Percentiles rank a stretch among this genome's conserved stretches.
These are phyloP conservation scores for Mercurialis annua DNA, from an alignment of 345 rosid species.

Conservation along the genomic window DNA sequence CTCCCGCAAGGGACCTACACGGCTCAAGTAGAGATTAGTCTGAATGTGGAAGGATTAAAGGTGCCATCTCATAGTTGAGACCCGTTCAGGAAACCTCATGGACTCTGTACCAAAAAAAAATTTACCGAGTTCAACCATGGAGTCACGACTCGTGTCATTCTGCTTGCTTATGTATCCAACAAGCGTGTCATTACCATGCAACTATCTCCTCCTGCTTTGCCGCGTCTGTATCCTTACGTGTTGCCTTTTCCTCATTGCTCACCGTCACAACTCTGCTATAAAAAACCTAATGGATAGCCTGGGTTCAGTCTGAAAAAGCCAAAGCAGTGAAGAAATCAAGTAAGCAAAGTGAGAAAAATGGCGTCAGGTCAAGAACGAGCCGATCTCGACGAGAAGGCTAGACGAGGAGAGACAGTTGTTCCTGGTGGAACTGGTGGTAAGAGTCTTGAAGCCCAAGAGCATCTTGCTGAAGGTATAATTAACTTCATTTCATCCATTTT, in stretches of 20 bases:
- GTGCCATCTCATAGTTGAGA: too few relatives aligned
- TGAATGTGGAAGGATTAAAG: too few relatives aligned
- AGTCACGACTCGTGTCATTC: not conserved
- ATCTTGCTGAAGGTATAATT: conserved; percentile 68
- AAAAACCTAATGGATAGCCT: not conserved
- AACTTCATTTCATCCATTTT: too few relatives aligned
- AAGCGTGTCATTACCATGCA: conserved; percentile 29
- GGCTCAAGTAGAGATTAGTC: too few relatives aligned
- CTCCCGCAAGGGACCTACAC: too few relatives aligned
- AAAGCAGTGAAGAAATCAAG: too few relatives aligned
- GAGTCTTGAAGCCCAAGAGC: conserved; percentile 82
- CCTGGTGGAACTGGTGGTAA: conserved; percentile 89
- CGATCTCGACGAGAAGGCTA: conserved; percentile 63
- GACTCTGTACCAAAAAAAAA: too few relatives aligned
- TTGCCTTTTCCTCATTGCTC: conserved; percentile 8
- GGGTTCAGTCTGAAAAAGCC: too few relatives aligned
- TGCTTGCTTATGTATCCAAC: conserved; percentile 2
- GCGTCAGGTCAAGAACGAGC: conserved; percentile 21
- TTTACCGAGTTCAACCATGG: not conserved
- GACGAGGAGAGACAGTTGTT: conserved; percentile 71
- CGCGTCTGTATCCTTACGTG: conserved; percentile 22
- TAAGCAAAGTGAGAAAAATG: not conserved
- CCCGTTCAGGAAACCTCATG: too few relatives aligned
- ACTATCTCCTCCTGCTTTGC: conserved; percentile 10
- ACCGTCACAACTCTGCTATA: not conserved